These are phyloP conservation scores for Paspalum notatum DNA, from an alignment of 176 grass and related monocot genomes.

Conservation along the genomic window DNA sequence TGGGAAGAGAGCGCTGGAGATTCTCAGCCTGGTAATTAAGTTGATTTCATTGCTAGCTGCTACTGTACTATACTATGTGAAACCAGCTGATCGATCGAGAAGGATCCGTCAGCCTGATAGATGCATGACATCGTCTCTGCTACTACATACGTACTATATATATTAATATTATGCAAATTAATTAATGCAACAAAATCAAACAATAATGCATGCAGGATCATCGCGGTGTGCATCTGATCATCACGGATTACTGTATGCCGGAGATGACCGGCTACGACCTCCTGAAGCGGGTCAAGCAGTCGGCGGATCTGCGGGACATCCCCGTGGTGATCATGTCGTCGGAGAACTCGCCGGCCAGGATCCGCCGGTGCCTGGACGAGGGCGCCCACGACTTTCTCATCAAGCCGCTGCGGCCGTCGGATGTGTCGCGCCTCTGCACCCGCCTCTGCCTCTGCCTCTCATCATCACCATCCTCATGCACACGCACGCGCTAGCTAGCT, in stretches of 20 bases:
- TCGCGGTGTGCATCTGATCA: conserved; percentile 43
- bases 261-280: conserved; percentile 60
- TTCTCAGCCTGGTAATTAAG: conserved; percentile 42
- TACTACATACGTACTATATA: not conserved
- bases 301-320: conserved; percentile 48
- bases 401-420: conserved; percentile 47
- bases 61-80: too few relatives aligned
- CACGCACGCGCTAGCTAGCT: too few relatives aligned
- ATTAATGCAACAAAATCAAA: not conserved
- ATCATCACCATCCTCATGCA: too few relatives aligned
- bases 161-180: not conserved
- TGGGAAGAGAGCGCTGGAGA: conserved; percentile 58
- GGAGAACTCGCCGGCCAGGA: conserved; percentile 56
- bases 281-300: conserved; percentile 59
- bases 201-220: conserved; percentile 19
- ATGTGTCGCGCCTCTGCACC: conserved; percentile 42
- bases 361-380: conserved; percentile 51
- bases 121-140: too few relatives aligned
- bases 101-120: too few relatives aligned
- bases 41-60: too few relatives aligned
- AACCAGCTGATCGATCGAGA: too few relatives aligned
- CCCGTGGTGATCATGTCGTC: conserved; percentile 70
- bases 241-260: conserved; percentile 63
- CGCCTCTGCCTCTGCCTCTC: too few relatives aligned
- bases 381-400: conserved; percentile 53